phyloP scores from a whole-genome alignment of 140 eudicot species.

The Anethum foeniculum region DNA sequence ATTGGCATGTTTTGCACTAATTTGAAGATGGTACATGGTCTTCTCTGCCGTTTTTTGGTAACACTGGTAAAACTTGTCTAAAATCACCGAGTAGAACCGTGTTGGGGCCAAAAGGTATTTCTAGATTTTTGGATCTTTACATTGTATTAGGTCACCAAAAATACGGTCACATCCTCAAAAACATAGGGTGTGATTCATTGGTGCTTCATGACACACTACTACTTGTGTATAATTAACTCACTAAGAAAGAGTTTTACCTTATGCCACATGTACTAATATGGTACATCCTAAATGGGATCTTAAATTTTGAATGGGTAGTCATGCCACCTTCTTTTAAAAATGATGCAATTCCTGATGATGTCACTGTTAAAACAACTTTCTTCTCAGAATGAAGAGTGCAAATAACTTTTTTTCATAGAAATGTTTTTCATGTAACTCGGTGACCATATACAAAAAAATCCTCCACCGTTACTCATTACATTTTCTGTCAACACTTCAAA shows the following conservation, averaged over 20 bases:
- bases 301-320: not conserved
- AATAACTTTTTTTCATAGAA: not conserved
- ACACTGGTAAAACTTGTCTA: not conserved
- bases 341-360: not conserved
- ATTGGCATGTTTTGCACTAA: not conserved
- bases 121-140: not conserved
- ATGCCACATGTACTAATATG: not conserved
- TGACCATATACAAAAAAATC: not conserved
- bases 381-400: not conserved
- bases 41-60: not conserved
- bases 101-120: not conserved
- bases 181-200: not conserved
- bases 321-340: not conserved
- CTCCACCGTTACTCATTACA: not conserved
- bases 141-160: not conserved
- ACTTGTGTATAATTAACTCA: not conserved
- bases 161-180: not conserved
- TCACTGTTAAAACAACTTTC: not conserved
- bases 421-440: too few relatives aligned
- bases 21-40: not conserved
- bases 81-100: not conserved
- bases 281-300: not conserved
- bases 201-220: not conserved
- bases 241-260: not conserved
- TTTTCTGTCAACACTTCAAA: not conserved